phyloP scores from a whole-genome alignment of 805 yeast species.

The Saturnispora serradocipensis region DNA sequence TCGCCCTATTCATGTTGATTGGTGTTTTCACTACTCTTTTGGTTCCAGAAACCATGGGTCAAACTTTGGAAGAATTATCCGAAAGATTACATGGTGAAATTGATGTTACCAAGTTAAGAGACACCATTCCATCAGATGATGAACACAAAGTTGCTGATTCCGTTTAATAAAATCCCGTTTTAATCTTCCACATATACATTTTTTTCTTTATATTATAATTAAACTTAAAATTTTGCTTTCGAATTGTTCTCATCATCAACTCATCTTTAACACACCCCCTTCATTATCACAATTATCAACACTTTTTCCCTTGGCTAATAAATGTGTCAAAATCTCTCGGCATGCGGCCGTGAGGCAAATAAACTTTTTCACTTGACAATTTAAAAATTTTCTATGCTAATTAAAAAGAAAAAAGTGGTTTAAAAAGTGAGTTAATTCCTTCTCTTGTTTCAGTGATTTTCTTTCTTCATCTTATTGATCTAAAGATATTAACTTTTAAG shows the following conservation, averaged over 20 bases:
- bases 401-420: neutral
- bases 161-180: slow-evolving; percentile 8
- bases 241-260: no score
- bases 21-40: slow-evolving; percentile 59
- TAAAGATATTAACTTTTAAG: neutral
- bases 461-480: neutral
- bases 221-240: neutral
- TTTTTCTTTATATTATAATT: neutral
- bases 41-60: slow-evolving; percentile 86
- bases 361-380: neutral
- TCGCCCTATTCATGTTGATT: slow-evolving; percentile 80
- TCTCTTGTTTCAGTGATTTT: neutral
- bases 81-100: slow-evolving; percentile 79
- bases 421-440: neutral
- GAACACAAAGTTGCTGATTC: slow-evolving; percentile 19
- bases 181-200: neutral
- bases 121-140: slow-evolving; percentile 20
- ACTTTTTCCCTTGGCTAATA: neutral
- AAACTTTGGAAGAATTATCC: slow-evolving; percentile 73
- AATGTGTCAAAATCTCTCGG: neutral
- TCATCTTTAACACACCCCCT: no score
- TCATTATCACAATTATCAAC: neutral
- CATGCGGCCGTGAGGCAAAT: neutral
- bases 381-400: neutral
- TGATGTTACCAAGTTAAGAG: slow-evolving; percentile 27